Evolutionary conservation across 1,284 basidiomycete genomes (phyloP).

Genomic region (Xanthoconium separans): DNA sequence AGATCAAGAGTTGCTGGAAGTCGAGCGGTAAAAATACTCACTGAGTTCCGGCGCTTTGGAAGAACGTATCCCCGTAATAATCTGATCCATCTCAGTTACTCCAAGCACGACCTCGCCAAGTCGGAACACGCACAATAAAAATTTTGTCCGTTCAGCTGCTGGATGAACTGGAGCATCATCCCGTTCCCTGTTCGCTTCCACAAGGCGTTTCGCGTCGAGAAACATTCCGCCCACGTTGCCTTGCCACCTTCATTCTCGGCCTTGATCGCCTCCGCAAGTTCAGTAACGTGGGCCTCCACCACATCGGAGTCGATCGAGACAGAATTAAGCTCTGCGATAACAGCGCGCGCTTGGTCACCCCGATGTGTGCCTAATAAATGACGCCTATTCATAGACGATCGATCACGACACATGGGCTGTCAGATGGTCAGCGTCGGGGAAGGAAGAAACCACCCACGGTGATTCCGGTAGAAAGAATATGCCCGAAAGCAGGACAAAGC

Average conservation of each 20-base stretch:
- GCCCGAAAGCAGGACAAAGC: constrained; percentile 64
- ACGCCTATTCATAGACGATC: constrained; percentile 46
- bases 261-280: constrained; percentile 66
- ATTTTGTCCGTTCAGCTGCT: constrained; percentile 75
- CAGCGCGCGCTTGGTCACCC: constrained; percentile 51
- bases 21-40: constrained; percentile 28
- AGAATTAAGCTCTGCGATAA: constrained; percentile 67
- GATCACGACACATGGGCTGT: background rate
- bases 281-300: constrained; percentile 64
- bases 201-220: constrained; percentile 64
- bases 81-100: constrained; percentile 37
- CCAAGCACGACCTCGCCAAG: background rate
- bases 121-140: constrained; percentile 56
- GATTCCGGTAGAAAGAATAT: constrained; percentile 78
- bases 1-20: background rate
- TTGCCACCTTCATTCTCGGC: constrained; percentile 76
- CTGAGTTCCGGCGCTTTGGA: constrained; percentile 70
- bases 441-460: constrained; percentile 44
- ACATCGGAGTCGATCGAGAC: constrained; percentile 60
- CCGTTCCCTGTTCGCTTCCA: constrained; percentile 74
- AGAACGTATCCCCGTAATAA: constrained; percentile 83
- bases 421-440: background rate
- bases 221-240: constrained; percentile 78
- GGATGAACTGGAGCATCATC: constrained; percentile 81
- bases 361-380: constrained; percentile 50